Evolutionary conservation across 2,329 filamentous ascomycete species (phyloP).

Genomic region (Cadophora sp.): DNA sequence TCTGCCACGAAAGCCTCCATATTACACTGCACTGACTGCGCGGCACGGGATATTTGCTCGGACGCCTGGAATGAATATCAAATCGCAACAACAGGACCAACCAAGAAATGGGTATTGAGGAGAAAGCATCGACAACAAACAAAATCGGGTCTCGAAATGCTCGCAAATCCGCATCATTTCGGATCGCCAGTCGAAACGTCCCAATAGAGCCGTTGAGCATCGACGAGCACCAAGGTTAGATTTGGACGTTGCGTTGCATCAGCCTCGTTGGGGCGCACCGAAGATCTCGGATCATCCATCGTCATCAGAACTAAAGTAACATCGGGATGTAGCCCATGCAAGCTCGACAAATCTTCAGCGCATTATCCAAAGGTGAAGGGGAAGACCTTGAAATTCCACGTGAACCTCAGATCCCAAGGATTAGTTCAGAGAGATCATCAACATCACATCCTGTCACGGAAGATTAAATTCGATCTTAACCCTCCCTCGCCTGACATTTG

Average conservation of each 20-base stretch:
- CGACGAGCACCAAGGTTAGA: neutral
- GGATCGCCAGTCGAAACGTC: conserved; percentile 32
- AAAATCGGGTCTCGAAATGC: conserved; percentile 2
- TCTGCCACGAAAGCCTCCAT: neutral
- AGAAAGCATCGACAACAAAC: neutral
- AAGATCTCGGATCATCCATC: conserved; percentile 22
- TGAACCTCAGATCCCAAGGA: neutral
- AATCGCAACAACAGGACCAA: neutral
- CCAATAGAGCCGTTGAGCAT: conserved; percentile 2
- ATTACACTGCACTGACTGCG: neutral
- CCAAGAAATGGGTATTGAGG: neutral
- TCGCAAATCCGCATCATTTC: conserved; percentile 37
- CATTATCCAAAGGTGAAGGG: neutral
- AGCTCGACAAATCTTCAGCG: neutral
- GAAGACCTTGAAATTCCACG: conserved; percentile 2
- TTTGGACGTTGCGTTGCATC: conserved; percentile 6
- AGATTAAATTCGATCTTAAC: neutral
- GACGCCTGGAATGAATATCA: neutral
- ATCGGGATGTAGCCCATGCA: conserved; percentile 1
- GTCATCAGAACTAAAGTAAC: neutral
- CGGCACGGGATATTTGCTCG: neutral
- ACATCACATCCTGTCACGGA: conserved; percentile 3
- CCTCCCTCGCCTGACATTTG: neutral
- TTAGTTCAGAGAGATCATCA: neutral
- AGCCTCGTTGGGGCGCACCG: conserved; percentile 32